These are phyloP conservation scores for Podila minutissima DNA, from an alignment of 192 early-diverging fungal genomes.

Conservation along the genomic window DNA sequence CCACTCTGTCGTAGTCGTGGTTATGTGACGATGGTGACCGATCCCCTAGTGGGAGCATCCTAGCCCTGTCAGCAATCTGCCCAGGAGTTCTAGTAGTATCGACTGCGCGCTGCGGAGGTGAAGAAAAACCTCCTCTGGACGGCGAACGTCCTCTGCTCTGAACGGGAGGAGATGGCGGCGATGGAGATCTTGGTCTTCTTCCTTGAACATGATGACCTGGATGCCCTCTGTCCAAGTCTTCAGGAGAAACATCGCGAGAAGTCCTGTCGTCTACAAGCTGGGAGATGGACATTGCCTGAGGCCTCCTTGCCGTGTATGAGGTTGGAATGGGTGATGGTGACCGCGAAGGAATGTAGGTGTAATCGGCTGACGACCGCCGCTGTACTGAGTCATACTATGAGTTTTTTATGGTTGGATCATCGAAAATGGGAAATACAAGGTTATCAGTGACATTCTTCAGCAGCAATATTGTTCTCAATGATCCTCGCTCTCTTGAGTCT, in stretches of 20 bases:
- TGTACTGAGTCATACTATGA: constrained; percentile 6
- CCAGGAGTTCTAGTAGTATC: constrained; percentile 9
- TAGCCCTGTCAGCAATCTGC: constrained; percentile 32
- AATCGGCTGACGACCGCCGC: constrained; percentile 4
- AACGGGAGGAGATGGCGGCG: constrained; percentile 7
- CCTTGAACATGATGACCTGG: constrained; percentile 16
- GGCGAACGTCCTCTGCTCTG: constrained; percentile 16
- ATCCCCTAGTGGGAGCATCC: constrained; percentile 19
- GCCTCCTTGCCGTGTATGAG: constrained; percentile 16
- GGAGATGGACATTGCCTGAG: constrained; percentile 35
- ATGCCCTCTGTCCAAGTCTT: constrained; percentile 11
- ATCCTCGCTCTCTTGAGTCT: neutral
- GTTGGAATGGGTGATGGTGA: constrained; percentile 25
- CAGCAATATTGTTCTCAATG: neutral
- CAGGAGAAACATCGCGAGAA: constrained; percentile 24
- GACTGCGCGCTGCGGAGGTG: constrained; percentile 5
- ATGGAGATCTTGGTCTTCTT: constrained; percentile 2
- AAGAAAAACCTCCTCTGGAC: neutral
- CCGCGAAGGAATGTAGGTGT: constrained; percentile 37
- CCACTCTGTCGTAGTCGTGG: neutral
- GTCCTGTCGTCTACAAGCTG: constrained; percentile 30
- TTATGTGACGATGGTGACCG: neutral
- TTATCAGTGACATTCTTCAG: neutral
- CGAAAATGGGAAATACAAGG: neutral
- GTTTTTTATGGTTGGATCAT: constrained; percentile 12